phyloP scores from a whole-genome alignment of 257 asterid genomes.

The Penstemon newberryi region DNA sequence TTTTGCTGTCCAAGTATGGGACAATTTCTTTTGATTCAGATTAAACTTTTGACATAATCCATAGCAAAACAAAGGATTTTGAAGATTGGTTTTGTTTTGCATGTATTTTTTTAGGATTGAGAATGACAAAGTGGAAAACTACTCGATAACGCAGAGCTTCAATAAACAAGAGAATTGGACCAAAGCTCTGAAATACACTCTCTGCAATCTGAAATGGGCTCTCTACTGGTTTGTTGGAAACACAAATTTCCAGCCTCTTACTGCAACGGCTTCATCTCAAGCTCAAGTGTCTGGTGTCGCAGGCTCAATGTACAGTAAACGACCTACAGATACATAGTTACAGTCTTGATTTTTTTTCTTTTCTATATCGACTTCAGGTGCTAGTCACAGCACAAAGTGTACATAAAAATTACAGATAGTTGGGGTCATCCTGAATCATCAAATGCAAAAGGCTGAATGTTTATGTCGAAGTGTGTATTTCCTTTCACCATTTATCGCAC shows the following conservation, averaged over 20 bases:
- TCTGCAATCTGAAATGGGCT: conserved; percentile 95
- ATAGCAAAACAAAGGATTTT: not conserved
- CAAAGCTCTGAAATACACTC: conserved; percentile 96
- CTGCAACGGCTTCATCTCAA: conserved; percentile 51
- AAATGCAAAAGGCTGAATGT: too few relatives aligned
- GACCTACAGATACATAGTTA: conserved; percentile 43
- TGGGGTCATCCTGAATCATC: too few relatives aligned
- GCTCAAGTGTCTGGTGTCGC: conserved; percentile 49
- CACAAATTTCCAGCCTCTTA: conserved; percentile 88
- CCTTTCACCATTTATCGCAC: too few relatives aligned
- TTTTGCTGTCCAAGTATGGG: too few relatives aligned
- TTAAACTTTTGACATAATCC: not conserved
- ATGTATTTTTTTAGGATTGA: conserved; percentile 71
- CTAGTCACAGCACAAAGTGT: not conserved
- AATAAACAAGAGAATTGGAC: conserved; percentile 96
- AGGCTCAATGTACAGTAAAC: conserved; percentile 53
- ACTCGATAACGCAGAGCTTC: conserved; percentile 94
- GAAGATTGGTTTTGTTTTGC: not conserved
- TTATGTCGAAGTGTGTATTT: too few relatives aligned
- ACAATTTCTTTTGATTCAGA: too few relatives aligned
- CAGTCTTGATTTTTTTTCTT: conserved; percentile 30
- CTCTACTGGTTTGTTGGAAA: conserved; percentile 97
- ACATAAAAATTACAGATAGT: too few relatives aligned
- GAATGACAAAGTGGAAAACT: conserved; percentile 84
- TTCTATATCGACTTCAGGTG: not conserved